Conservation (phyloP, 2,329 filamentous ascomycete species). For the Fusarium liriodendri region DNA sequence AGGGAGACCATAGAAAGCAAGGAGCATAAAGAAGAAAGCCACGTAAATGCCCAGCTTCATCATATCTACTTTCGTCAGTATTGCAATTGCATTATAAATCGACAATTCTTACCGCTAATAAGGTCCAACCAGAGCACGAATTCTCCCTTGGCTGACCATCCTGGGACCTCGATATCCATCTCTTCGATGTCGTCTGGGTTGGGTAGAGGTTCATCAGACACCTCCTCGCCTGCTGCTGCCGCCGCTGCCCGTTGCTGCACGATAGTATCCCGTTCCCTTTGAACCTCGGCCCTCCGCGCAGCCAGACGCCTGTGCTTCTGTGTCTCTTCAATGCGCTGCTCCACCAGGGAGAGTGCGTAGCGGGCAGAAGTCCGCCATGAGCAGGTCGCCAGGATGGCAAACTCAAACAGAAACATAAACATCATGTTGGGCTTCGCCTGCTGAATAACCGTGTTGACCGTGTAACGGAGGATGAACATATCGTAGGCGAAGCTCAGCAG, state of each 20-base stretch:
- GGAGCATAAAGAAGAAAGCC: constrained; percentile 91
- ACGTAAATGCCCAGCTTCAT: constrained; percentile 91
- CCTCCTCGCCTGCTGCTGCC: constrained; percentile 68
- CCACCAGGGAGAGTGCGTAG: constrained; percentile 82
- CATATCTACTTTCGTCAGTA: constrained; percentile 71
- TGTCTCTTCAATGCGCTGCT: constrained; percentile 78
- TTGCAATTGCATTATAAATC: constrained; percentile 19
- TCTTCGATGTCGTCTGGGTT: constrained; percentile 85
- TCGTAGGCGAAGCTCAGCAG: constrained; percentile 84
- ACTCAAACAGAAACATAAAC: constrained; percentile 99
- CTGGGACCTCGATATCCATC: constrained; percentile 93
- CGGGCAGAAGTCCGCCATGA: constrained; percentile 83
- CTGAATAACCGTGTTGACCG: constrained; percentile 83
- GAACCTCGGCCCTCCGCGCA: constrained; percentile 75
- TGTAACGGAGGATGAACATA: constrained; percentile 82
- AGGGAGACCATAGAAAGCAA: constrained; percentile 93
- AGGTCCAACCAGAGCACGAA: constrained; percentile 92
- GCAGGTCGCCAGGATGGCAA: constrained; percentile 84
- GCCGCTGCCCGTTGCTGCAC: constrained; percentile 60
- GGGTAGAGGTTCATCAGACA: constrained; percentile 64
- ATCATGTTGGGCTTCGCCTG: constrained; percentile 97
- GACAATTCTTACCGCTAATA: constrained; percentile 70
- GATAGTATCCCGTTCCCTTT: constrained; percentile 66
- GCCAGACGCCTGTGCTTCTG: constrained; percentile 79
- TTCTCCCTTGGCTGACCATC: constrained; percentile 96